Base-by-base conservation (phyloP, 768 basidiomycete genomes). In the Porphyrellus cyaneotinctus region DNA sequence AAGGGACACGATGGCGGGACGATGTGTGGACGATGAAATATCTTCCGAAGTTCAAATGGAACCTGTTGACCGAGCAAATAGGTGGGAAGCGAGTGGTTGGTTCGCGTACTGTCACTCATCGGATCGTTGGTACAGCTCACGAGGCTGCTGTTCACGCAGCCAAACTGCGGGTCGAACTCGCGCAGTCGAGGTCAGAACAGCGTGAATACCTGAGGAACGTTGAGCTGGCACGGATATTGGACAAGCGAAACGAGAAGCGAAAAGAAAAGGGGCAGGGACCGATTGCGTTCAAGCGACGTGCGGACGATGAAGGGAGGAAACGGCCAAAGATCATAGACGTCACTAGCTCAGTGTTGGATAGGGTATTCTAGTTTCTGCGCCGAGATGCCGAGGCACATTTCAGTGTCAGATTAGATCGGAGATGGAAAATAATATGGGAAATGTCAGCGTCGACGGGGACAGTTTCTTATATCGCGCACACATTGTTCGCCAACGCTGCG, bases 1-100 rank as follows among this genome's bases (percentile, higher is more conserved):
- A 92, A 67, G 87, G 88, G 6, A 79, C 83, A 3, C 77, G 91
- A 52, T 97, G 92, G 91, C 78, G 91, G 66, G 95, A 98, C 65
- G 97, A 99, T 59, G 85, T 99, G 9, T 99, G 97, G 97, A 97
- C 97, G 51, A 95, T 98, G 93, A 95, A 95, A 67, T 99, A 99
- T 68, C 74, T 99, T 52, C 95, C 95, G 10, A 88, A 84, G 64
- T 99, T 98, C 78, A 97, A 95, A 64, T 99, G 97, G 97, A 85
- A 88, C 70, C 97, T 97, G 95, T 75, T 99, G 53, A 95, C 92
- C 7, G 97, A 98, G 71, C 95, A 97, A 79, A 87, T 99, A 61
- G 93, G 95, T 95, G 66, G 69, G 94, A 79, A 43, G n/a, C 14
- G 17, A 22, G n/a, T 24, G 3, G 6, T 42, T 51, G 12, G 26